Base-by-base conservation (phyloP, 129 eudicot species). In the Rutidosis leptorrhynchoides region DNA sequence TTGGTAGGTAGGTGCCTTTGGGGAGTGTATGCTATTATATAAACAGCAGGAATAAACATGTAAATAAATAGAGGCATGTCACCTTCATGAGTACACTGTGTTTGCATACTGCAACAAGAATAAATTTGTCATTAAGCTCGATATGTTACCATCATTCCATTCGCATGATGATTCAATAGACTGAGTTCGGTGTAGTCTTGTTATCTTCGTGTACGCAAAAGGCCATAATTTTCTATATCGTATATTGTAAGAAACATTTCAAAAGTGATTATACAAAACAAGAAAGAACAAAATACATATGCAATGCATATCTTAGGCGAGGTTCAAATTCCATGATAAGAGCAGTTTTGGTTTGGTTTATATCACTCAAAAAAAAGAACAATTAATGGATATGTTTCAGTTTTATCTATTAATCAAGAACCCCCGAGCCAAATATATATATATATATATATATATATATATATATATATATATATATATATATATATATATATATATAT, bases 1-100 rank as follows among this genome's bases (percentile, higher is more conserved):
- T 74, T 80, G 65, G 71, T 67, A 62, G 78, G 58, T 64, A 51
- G 93, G 81, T 77, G 28, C 22, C n/a, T 25, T 70, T 54, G 65
- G 42, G 58, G 56, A 67, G n/a, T 40, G 46, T 65, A 69, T n/a
- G 19, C 59, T 30, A 19, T 61, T 68, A 60, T 33, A 64, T 71
- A 73, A 20, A 7, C 33, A 65, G 69, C 64, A 80, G 55, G 48
- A 37, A 8, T 29, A 33, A 57, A 43, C 45, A 24, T 67, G 73
- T 73, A 52, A 69, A 20, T 43, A 14, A 42, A 33, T 20, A 22
- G 27, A 60, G 37, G 77, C 75, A 40, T 51, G 29, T 24, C 64
- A 62, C 63, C 65, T 73, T 73, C 71, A 73, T 63, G 59, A 52
- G 29, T 28, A 72, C 57, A 32, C 74, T 64, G n/a, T n/a, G 81